Conservation (phyloP, 1,139 yeast genomes). For the Trichomonascaceae sp. region DNA sequence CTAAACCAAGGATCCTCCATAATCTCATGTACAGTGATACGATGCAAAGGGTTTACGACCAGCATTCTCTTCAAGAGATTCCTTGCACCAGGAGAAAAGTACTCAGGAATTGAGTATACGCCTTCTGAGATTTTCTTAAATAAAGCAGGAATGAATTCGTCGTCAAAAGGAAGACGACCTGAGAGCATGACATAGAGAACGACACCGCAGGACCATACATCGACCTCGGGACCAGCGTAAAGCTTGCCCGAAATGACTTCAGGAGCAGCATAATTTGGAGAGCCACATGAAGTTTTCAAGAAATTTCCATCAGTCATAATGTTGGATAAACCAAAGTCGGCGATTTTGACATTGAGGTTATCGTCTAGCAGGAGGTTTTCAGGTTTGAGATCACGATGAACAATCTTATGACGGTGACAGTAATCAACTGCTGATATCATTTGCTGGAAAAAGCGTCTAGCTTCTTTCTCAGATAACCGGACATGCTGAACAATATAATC, state of each 20-base stretch:
- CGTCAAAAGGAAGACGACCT: conserved; percentile 96
- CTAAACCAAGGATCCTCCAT: conserved; percentile 97
- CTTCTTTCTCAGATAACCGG: conserved; percentile 91
- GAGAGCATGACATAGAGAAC: conserved; percentile 86
- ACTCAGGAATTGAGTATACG: conserved; percentile 87
- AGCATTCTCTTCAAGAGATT: conserved; percentile 84
- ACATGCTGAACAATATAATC: conserved; percentile 96
- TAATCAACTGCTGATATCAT: conserved; percentile 97
- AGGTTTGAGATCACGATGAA: conserved; percentile 93
- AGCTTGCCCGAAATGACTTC: conserved; percentile 94
- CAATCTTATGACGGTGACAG: conserved; percentile 96
- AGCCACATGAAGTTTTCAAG: conserved; percentile 91
- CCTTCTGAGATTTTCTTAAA: conserved; percentile 95
- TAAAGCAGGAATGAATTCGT: conserved; percentile 92
- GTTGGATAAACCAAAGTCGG: conserved; percentile 92
- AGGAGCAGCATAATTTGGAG: conserved; percentile 98
- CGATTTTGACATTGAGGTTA: conserved; percentile 87
- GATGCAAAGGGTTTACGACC: conserved; percentile 90
- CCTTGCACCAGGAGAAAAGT: conserved; percentile 82
- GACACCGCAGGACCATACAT: conserved; percentile 98
- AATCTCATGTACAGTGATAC: conserved; percentile 91
- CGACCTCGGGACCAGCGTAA: conserved; percentile 98
- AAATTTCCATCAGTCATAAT: conserved; percentile 98
- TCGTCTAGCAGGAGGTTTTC: conserved; percentile 90
- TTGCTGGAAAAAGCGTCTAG: conserved; percentile 92